Evolutionary conservation across 306 rosid species (phyloP).

Genomic region (Begonia fuchsioides): DNA sequence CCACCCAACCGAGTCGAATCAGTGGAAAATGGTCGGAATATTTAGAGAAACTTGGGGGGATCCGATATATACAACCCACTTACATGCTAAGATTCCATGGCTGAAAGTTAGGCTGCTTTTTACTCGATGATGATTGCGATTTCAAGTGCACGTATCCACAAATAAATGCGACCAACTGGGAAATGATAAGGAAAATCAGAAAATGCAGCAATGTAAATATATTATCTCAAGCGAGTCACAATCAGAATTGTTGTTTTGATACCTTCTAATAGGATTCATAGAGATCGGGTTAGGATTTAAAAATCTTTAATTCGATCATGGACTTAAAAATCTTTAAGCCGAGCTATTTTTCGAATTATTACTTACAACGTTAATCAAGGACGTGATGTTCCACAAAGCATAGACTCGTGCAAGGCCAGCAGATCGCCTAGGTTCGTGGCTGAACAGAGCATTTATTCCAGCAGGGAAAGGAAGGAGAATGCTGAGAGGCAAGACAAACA

Average conservation of each 20-base stretch:
- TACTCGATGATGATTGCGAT: constrained; percentile 41
- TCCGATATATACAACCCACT: constrained; percentile 18
- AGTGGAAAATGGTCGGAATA: background rate
- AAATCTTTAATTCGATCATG: too few species aligned
- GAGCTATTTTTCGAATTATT: too few species aligned
- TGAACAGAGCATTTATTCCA: constrained; percentile 96
- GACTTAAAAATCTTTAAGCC: too few species aligned
- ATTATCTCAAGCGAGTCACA: background rate
- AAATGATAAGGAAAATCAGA: too few species aligned
- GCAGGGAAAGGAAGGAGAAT: constrained; percentile 97
- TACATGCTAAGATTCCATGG: constrained; percentile 85
- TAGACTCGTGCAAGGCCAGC: constrained; percentile 94
- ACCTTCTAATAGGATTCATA: too few species aligned
- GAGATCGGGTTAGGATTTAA: too few species aligned
- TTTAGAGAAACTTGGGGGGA: background rate
- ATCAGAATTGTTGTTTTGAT: background rate
- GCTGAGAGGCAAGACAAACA: constrained; percentile 79
- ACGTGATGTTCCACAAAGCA: constrained; percentile 88
- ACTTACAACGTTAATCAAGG: constrained; percentile 83
- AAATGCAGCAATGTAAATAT: too few species aligned
- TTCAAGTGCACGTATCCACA: constrained; percentile 79
- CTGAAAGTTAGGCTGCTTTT: constrained; percentile 47
- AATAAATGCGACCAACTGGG: constrained; percentile 79
- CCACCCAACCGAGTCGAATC: constrained; percentile 3
- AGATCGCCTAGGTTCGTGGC: constrained; percentile 97